Conservation (phyloP, 257 asterid genomes). For the Galeopsis tetrahit region DNA sequence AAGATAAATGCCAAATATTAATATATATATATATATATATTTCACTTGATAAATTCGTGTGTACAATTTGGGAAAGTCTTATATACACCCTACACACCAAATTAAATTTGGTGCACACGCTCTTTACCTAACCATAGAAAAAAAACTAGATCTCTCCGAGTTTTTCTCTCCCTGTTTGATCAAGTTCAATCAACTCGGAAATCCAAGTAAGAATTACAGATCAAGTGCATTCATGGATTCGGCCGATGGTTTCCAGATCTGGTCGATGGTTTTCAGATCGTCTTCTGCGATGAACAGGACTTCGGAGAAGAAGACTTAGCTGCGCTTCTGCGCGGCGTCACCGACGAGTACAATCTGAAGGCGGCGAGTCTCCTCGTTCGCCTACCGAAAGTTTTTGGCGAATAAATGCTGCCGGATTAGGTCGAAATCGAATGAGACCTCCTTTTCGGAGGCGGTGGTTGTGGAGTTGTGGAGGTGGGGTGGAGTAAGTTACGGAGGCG, state of each 20-base stretch:
- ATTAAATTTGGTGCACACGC: no score
- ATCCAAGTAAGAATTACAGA: no score
- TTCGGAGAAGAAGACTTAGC: slow-evolving; percentile 95
- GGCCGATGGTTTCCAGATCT: slow-evolving; percentile 76
- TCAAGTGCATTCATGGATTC: no score
- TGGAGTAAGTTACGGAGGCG: slow-evolving; percentile 34
- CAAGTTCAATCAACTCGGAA: no score
- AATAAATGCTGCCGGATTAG: slow-evolving; percentile 58
- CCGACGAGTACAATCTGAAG: slow-evolving; percentile 85
- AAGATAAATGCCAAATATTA: no score
- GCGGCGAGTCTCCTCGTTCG: slow-evolving; percentile 96
- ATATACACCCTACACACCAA: no score
- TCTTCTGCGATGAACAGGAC: slow-evolving; percentile 64
- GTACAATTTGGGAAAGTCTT: no score
- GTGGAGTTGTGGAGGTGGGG: slow-evolving; percentile 41
- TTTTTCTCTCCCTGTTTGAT: no score
- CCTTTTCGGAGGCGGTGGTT: slow-evolving; percentile 37
- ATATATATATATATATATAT: no score
- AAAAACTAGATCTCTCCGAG: no score
- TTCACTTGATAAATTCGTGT: no score
- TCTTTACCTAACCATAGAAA: no score
- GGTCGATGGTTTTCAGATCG: slow-evolving; percentile 65
- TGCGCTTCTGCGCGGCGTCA: slow-evolving; percentile 71
- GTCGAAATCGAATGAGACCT: slow-evolving; percentile 44
- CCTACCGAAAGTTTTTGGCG: slow-evolving; percentile 62